Conservation (phyloP, 2,329 filamentous ascomycete species). For the Alternaria triticimaculans region DNA sequence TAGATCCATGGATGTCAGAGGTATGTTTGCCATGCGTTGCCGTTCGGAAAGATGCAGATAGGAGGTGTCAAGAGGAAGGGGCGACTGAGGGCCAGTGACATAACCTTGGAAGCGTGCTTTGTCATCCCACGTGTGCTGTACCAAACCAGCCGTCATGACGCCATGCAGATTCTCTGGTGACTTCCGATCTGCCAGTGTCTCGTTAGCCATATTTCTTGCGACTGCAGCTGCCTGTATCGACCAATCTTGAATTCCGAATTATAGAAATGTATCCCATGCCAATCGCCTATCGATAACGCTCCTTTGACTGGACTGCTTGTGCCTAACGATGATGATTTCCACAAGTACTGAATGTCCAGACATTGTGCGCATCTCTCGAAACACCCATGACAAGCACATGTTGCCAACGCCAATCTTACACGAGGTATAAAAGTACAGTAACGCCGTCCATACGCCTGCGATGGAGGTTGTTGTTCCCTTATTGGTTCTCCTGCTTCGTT, state of each 20-base stretch:
- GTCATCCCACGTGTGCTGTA: background rate
- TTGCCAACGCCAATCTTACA: background rate
- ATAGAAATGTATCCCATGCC: background rate
- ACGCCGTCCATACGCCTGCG: constrained; percentile 12
- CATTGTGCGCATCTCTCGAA: background rate
- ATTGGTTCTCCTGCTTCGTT: constrained; percentile 1
- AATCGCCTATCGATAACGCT: background rate
- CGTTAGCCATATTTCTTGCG: background rate
- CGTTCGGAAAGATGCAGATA: background rate
- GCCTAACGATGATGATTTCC: background rate
- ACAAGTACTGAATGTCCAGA: background rate
- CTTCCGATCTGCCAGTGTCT: background rate
- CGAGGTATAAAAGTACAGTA: constrained; percentile 8
- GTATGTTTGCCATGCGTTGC: background rate
- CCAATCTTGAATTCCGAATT: background rate
- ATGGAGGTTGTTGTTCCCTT: background rate
- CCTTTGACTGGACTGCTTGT: background rate
- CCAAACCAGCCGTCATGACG: background rate
- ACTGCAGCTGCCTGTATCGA: background rate
- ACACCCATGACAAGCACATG: background rate
- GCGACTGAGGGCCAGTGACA: background rate
- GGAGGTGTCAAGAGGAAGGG: background rate
- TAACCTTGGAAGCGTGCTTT: background rate
- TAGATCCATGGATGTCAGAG: background rate
- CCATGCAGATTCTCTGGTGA: background rate